phyloP scores from a whole-genome alignment of 2,329 filamentous ascomycete genomes.

The Cordyceps tenuipes region DNA sequence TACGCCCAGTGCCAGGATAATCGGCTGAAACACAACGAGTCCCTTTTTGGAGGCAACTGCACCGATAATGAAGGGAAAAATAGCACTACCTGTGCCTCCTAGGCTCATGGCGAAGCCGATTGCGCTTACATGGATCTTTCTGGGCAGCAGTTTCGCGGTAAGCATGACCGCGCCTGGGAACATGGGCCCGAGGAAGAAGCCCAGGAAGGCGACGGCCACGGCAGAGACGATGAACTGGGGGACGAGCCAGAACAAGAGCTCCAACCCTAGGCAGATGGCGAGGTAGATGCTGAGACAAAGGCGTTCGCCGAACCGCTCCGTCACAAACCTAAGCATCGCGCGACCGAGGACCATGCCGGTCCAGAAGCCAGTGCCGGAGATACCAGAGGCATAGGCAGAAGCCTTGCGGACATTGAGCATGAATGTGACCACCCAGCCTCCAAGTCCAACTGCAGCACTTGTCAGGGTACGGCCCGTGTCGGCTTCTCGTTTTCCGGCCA shows the following conservation, averaged over 20 bases:
- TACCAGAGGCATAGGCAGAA: conserved; percentile 58
- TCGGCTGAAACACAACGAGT: conserved; percentile 41
- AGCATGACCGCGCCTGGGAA: conserved; percentile 66
- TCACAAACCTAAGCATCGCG: conserved; percentile 60
- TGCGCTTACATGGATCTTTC: conserved; percentile 59
- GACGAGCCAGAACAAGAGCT: conserved; percentile 52
- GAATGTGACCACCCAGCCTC: conserved; percentile 74
- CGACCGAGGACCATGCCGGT: conserved; percentile 65
- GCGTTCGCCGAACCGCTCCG: conserved; percentile 58
- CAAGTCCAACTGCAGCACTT: conserved; percentile 44
- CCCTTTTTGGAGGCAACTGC: conserved; percentile 47
- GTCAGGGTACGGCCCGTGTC: conserved; percentile 10
- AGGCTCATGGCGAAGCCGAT: conserved; percentile 69
- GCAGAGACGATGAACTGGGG: conserved; percentile 50
- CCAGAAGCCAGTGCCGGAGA: conserved; percentile 70
- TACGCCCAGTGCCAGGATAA: conserved; percentile 36
- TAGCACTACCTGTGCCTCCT: conserved; percentile 59
- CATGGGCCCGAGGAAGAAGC: conserved; percentile 67
- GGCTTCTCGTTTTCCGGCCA: background rate
- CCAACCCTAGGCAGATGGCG: conserved; percentile 47
- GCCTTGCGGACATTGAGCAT: conserved; percentile 65
- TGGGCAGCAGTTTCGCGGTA: conserved; percentile 61
- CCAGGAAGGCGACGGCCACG: conserved; percentile 58
- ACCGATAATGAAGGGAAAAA: conserved; percentile 53
- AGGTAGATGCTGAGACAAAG: conserved; percentile 53